Percentiles rank a stretch among this genome's conserved stretches.
phyloP scores from a whole-genome alignment of 2,329 filamentous ascomycete genomes.

The Ceratocystis alfenasii region DNA sequence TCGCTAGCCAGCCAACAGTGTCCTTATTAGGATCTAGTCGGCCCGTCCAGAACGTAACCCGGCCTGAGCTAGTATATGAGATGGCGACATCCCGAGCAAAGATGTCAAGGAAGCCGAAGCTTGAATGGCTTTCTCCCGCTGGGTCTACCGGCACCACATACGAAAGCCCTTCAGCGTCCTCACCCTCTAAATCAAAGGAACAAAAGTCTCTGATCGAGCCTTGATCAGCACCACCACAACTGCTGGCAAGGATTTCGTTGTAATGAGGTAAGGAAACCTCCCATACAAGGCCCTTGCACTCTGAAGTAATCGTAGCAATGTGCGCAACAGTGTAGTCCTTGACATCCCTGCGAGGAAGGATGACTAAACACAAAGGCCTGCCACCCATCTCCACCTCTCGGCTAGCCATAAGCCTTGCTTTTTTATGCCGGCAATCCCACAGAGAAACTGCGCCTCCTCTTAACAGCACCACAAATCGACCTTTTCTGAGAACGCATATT shows the following conservation, averaged over 20 bases:
- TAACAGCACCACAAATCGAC: conserved; percentile 69
- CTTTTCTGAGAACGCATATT: conserved; percentile 65
- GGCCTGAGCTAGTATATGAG: conserved; percentile 64
- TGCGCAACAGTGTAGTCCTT: conserved; percentile 49
- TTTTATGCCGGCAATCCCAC: conserved; percentile 60
- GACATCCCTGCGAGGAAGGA: conserved; percentile 52
- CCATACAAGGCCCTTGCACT: conserved; percentile 71
- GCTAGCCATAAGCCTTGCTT: conserved; percentile 47
- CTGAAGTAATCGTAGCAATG: conserved; percentile 70
- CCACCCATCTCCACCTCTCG: conserved; percentile 38
- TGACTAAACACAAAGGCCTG: conserved; percentile 67
- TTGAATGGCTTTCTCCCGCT: conserved; percentile 58
- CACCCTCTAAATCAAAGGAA: conserved; percentile 53
- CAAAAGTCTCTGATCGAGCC: conserved; percentile 51
- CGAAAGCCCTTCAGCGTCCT: conserved; percentile 45
- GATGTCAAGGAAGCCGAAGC: conserved; percentile 69
- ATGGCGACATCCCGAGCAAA: conserved; percentile 79
- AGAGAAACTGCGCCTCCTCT: conserved; percentile 58
- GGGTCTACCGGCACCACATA: conserved; percentile 75
- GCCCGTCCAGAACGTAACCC: conserved; percentile 76
- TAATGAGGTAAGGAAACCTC: conserved; percentile 52
- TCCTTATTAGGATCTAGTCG: conserved; percentile 50
- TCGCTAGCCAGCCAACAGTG: conserved; percentile 68
- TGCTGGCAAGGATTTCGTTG: conserved; percentile 23
- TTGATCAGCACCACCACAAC: neutral